Base-by-base conservation (phyloP, 176 grass and related monocot genomes). In the Oryza glumipatula region DNA sequence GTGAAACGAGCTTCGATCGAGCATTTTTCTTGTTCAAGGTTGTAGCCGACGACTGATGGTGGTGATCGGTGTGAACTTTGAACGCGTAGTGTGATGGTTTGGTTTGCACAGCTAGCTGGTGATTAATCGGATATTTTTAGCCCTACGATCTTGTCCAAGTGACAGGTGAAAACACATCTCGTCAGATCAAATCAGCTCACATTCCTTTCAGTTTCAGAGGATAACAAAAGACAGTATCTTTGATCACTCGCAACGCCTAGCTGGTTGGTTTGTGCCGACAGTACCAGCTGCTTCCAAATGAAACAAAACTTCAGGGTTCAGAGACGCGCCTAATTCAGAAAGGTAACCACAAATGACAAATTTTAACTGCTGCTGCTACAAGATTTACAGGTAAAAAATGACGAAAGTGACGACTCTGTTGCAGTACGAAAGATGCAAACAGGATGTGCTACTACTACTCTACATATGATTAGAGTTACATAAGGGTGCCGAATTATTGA, bases 151-250 rank as follows among this genome's bases (percentile, higher is more conserved):
- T 8, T 43, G 68, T 74, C 72, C 73, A 23, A 83, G 6, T 67
- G 84, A 86, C 67, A 67, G 73, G 67, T 73, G 73, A 90, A 78
- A 63, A 78, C 81, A 78, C 81, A 16, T 83, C 43, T 41, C 35
- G 39, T 41, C 7, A 41, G 39, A 10, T 52, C 39, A 41, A 7
- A 10, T 52, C 80, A 75, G 32, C 21, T 83, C 80, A 80, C 23
- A 43, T 74, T 83, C 9, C 61, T 83, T 86, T 83, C 69, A 74
- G 3, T 14, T 4, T 54, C 51, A 54, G 52, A 58, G 23, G 49
- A 6, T 63, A 22, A 74, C 51, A 65, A 41, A 63, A 21, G 26
- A 9, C 35, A 64, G 19, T 35, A 73, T 83, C 60, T 74, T 74
- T 9, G 68, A 63, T 75, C 73, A 64, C 39, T 22, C 48, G 74